Percentiles rank a stretch among this genome's conserved stretches.
Conservation (phyloP, 1,284 basidiomycete genomes). For the Coniferiporia weirii region DNA sequence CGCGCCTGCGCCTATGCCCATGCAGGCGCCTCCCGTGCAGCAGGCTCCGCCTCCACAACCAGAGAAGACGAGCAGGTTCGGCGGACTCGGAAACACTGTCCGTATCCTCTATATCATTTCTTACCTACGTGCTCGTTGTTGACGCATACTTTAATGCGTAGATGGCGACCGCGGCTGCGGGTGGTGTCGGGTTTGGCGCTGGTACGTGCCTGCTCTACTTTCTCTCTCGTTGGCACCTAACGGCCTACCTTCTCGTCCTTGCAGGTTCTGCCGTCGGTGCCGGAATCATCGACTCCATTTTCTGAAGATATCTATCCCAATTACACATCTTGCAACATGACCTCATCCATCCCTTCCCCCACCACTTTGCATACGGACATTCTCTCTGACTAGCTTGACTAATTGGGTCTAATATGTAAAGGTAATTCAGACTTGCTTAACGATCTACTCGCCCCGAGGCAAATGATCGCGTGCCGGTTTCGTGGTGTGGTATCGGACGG, state of each 20-base stretch:
- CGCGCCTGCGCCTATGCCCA: slow-evolving; percentile 28
- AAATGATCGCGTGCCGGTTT: too few relatives aligned
- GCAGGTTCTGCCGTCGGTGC: slow-evolving; percentile 42
- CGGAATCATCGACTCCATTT: slow-evolving; percentile 42
- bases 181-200: slow-evolving; percentile 59
- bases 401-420: too few relatives aligned
- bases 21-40: slow-evolving; percentile 31
- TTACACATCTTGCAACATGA: not conserved
- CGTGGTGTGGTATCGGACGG: too few relatives aligned
- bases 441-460: too few relatives aligned
- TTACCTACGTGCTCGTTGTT: not conserved
- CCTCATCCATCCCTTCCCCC: too few relatives aligned
- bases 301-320: slow-evolving; percentile 28
- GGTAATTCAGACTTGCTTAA: too few relatives aligned
- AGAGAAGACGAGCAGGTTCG: slow-evolving; percentile 57
- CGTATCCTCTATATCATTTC: slow-evolving; percentile 17
- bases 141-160: slow-evolving; percentile 22
- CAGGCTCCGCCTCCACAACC: slow-evolving; percentile 27
- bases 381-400: too few relatives aligned
- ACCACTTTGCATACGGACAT: too few relatives aligned
- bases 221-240: not conserved
- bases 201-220: slow-evolving; percentile 31
- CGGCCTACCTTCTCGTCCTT: not conserved
- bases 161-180: slow-evolving; percentile 56
- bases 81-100: slow-evolving; percentile 55